Base-by-base conservation (phyloP, 768 basidiomycete genomes). In the Nidularia pulvinata region DNA sequence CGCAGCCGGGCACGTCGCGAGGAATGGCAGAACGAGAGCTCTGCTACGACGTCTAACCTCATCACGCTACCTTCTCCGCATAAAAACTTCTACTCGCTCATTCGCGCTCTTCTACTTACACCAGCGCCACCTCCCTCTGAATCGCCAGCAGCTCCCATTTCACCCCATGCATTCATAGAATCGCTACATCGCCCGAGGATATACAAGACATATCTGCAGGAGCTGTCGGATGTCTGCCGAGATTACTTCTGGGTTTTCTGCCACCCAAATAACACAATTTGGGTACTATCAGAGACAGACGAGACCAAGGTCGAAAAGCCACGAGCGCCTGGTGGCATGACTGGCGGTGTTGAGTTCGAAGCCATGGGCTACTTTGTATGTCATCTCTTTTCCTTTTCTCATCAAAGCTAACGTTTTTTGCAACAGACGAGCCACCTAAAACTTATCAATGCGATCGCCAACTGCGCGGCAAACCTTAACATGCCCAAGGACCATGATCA, bases 171-270 rank as follows among this genome's bases (percentile, higher is more conserved):
- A 13, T 94, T 94, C 67, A 93, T 94, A 49, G 90, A 74, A 49
- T 70, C 66, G 6, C 55, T 74, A 48, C 72, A 72, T 47, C 59
- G 65, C 13, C 67, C 69, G 16, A 61, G 71, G 50, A 65, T 72
- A 16, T 72, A 72, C 52, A 75, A 72, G 53, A 70, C 66, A 5
- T 74, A 74, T 50, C 63, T 74, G 14, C 66, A 69, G 58, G 70
- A 70, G 48, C 58, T 99, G 45, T 88, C 85, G 5, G 95, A 98
- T 61, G 78, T 95, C 3, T 95, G 95, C 65, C 75, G 95, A 22
- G 97, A 99, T 66, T 93, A 93, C 71, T 93, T 92, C 69, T 95
- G 94, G 94, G 88, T 97, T 39, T 96, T 98, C 72, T 98, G 96
- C 66, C 97, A 99, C 65, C 89, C 90, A 2, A 89, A 88, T 65